Percentiles rank a stretch among this genome's conserved stretches.
Evolutionary conservation across 768 basidiomycete genomes (phyloP).

Genomic region (Fomitopsis serialis): DNA sequence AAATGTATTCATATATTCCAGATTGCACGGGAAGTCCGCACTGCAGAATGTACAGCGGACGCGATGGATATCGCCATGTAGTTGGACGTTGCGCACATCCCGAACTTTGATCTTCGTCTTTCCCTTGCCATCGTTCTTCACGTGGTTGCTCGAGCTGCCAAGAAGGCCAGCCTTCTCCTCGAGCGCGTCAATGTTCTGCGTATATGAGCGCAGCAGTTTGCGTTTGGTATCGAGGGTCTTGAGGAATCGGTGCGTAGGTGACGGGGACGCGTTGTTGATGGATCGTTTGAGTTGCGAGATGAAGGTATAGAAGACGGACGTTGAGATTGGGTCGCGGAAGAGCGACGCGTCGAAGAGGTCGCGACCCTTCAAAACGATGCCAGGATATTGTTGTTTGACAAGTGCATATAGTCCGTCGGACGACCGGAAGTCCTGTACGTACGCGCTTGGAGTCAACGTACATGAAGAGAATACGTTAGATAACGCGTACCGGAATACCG

Average conservation of each 20-base stretch:
- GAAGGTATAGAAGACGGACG: constrained; percentile 90
- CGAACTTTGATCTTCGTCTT: constrained; percentile 63
- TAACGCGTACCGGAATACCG: constrained; percentile 81
- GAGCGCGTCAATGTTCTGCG: constrained; percentile 96
- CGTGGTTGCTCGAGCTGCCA: constrained; percentile 54
- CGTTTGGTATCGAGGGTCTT: constrained; percentile 77
- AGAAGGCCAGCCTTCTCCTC: constrained; percentile 78
- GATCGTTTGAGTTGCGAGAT: constrained; percentile 86
- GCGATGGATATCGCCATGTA: constrained; percentile 91
- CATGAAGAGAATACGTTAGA: constrained; percentile 6
- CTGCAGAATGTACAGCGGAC: constrained; percentile 87
- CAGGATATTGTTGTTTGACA: constrained; percentile 80
- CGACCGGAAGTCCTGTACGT: constrained; percentile 86
- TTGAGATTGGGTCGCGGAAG: constrained; percentile 81
- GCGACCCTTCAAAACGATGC: constrained; percentile 82
- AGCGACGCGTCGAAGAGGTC: constrained; percentile 93
- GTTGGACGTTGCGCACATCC: constrained; percentile 83
- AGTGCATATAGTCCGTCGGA: constrained; percentile 89
- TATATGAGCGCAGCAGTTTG: constrained; percentile 86
- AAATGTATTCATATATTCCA: constrained; percentile 61
- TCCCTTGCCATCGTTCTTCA: constrained; percentile 49
- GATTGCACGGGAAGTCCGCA: constrained; percentile 65
- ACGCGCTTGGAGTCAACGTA: constrained; percentile 1
- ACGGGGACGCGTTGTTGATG: constrained; percentile 73
- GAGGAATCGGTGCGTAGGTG: constrained; percentile 86